phyloP scores from a whole-genome alignment of 768 basidiomycete genomes.

The Naematelia encephala region DNA sequence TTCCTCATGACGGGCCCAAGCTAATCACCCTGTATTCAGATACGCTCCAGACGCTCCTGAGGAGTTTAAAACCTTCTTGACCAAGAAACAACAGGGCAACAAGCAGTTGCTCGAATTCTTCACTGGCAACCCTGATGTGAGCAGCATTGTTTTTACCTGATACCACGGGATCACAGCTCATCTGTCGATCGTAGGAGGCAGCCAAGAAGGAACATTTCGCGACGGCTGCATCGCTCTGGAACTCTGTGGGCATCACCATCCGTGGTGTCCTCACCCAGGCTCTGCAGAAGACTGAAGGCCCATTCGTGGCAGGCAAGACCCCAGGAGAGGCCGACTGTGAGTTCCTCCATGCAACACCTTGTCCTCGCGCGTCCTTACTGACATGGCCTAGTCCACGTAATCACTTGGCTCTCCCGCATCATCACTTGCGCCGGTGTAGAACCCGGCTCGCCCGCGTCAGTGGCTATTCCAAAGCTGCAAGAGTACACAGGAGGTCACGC shows the following conservation, averaged over 20 bases:
- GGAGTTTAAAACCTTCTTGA: slow-evolving; percentile 41
- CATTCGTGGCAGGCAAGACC: slow-evolving; percentile 30
- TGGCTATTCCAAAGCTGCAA: slow-evolving; percentile 31
- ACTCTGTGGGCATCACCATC: slow-evolving; percentile 35
- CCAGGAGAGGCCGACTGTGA: slow-evolving; percentile 42
- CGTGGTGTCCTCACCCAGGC: slow-evolving; percentile 41
- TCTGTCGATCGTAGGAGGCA: slow-evolving; percentile 19
- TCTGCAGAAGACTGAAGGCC: slow-evolving; percentile 39
- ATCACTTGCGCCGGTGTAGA: slow-evolving; percentile 35
- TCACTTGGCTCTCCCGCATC: slow-evolving; percentile 41
- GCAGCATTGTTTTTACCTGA: neutral
- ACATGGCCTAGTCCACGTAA: slow-evolving; percentile 33
- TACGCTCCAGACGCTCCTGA: slow-evolving; percentile 32
- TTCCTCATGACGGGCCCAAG: no score
- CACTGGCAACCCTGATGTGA: slow-evolving; percentile 34
- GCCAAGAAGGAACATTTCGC: slow-evolving; percentile 29
- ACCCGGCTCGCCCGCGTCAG: slow-evolving; percentile 24
- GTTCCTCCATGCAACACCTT: slow-evolving; percentile 4
- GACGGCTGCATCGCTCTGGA: slow-evolving; percentile 33
- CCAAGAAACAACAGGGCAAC: slow-evolving; percentile 31
- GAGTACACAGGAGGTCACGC: slow-evolving; percentile 39
- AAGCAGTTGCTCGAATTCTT: slow-evolving; percentile 37
- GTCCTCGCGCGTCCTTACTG: neutral
- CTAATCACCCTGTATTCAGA: no score
- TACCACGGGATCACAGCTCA: slow-evolving; percentile 5